Percentiles rank a stretch among this genome's conserved stretches.
Conservation (phyloP, 2,329 filamentous ascomycete species). For the Arthrobotrys megalospora region DNA sequence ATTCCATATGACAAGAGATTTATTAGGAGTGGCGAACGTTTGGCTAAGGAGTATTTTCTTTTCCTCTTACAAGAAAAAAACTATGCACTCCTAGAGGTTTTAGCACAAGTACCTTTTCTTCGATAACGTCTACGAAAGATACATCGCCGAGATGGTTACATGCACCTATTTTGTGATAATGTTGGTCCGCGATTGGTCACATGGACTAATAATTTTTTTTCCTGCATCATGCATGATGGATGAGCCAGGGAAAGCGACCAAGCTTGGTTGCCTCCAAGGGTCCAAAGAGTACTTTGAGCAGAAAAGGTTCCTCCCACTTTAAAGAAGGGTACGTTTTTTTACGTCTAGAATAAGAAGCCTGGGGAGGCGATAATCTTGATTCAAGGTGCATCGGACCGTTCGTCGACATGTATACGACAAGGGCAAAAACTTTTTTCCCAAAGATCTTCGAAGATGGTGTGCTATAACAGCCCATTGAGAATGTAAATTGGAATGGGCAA, state of each 20-base stretch:
- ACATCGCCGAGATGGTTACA: constrained; percentile 26
- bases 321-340: background rate
- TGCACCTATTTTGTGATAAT: constrained; percentile 41
- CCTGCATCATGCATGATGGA: constrained; percentile 55
- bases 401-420: constrained; percentile 31
- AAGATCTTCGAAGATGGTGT: constrained; percentile 26
- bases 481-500: constrained; percentile 32
- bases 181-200: constrained; percentile 60
- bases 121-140: constrained; percentile 36
- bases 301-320: background rate
- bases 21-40: constrained; percentile 56
- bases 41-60: constrained; percentile 26
- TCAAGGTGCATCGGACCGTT: constrained; percentile 33
- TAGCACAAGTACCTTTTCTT: constrained; percentile 32
- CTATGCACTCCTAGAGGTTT: background rate
- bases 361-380: constrained; percentile 30
- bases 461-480: constrained; percentile 13
- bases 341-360: background rate
- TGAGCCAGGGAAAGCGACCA: constrained; percentile 50
- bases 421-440: background rate
- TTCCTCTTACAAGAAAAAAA: constrained; percentile 2
- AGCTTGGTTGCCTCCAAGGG: constrained; percentile 47
- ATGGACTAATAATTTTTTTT: constrained; percentile 58
- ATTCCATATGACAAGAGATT: constrained; percentile 52
- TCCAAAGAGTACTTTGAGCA: constrained; percentile 15